Conservation (phyloP, 2,329 filamentous ascomycete species). For the Xylaria sp. region DNA sequence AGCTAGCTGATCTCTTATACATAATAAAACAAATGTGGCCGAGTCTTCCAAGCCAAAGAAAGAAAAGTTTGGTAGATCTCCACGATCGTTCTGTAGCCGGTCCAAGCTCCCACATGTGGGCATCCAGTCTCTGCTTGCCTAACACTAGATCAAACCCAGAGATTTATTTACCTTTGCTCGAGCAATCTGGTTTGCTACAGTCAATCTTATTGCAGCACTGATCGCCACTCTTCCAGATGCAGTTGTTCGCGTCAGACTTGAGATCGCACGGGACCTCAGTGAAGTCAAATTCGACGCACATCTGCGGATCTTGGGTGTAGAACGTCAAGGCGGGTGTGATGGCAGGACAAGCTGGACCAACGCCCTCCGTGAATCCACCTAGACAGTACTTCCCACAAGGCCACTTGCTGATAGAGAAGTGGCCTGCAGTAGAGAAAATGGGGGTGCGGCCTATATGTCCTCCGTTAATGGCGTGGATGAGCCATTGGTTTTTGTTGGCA, state of each 20-base stretch:
- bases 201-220: conserved; percentile 30
- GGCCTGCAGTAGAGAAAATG: conserved; percentile 24
- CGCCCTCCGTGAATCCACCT: conserved; percentile 22
- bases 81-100: not conserved
- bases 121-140: not conserved
- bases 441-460: conserved; percentile 27
- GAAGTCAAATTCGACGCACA: conserved; percentile 32
- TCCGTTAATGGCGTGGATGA: conserved; percentile 26
- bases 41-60: not conserved
- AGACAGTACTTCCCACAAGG: conserved; percentile 35
- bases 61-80: conserved; percentile 8
- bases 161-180: conserved; percentile 30
- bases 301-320: conserved; percentile 31
- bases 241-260: conserved; percentile 30
- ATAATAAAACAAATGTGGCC: conserved; percentile 1
- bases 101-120: not conserved
- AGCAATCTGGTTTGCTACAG: conserved; percentile 17
- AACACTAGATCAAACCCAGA: conserved; percentile 11
- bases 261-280: conserved; percentile 32
- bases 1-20: conserved; percentile 26
- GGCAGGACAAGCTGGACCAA: conserved; percentile 33
- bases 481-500: conserved; percentile 33
- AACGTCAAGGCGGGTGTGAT: conserved; percentile 26
- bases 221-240: conserved; percentile 30
- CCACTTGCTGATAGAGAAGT: conserved; percentile 35